A percentile compares a stretch with the other conserved stretches of the same genome.
These are phyloP conservation scores for Santalum album DNA, from an alignment of 164 flowering plant genomes.

Conservation along the genomic window DNA sequence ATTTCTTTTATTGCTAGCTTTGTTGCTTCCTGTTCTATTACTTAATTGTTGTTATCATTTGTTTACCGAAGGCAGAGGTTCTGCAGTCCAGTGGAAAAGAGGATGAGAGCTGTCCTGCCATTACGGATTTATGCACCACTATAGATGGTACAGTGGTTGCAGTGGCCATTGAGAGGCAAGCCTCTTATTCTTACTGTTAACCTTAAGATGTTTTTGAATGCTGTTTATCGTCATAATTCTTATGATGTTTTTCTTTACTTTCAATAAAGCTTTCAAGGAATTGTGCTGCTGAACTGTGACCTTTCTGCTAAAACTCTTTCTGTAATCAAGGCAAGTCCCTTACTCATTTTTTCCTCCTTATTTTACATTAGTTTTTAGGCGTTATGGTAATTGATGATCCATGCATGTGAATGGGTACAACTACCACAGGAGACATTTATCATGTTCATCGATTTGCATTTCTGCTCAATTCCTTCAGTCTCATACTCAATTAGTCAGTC, in stretches of 20 bases:
- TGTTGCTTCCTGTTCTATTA: background rate
- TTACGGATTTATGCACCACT: slow-evolving; percentile 61
- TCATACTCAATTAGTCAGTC: too few relatives aligned
- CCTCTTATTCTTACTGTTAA: slow-evolving; percentile 1
- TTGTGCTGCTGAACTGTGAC: slow-evolving; percentile 54
- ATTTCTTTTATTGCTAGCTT: background rate
- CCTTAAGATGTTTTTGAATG: background rate
- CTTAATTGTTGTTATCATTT: slow-evolving; percentile 9
- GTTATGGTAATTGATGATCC: too few relatives aligned
- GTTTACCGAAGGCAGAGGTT: slow-evolving; percentile 50
- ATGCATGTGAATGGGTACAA: too few relatives aligned
- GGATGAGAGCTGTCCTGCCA: slow-evolving; percentile 31
- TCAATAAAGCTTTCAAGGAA: slow-evolving; percentile 59
- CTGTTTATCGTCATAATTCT: background rate
- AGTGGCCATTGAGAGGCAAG: slow-evolving; percentile 72
- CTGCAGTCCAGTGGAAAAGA: slow-evolving; percentile 35
- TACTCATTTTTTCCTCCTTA: too few relatives aligned
- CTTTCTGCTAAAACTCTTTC: slow-evolving; percentile 41
- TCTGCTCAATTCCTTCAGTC: too few relatives aligned
- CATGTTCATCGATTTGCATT: too few relatives aligned
- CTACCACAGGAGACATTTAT: too few relatives aligned
- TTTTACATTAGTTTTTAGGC: too few relatives aligned
- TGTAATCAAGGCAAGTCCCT: slow-evolving; percentile 51
- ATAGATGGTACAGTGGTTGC: slow-evolving; percentile 56
- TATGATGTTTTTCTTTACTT: background rate